phyloP scores from a whole-genome alignment of 2,329 filamentous ascomycete genomes.

The Neonectria sp. region DNA sequence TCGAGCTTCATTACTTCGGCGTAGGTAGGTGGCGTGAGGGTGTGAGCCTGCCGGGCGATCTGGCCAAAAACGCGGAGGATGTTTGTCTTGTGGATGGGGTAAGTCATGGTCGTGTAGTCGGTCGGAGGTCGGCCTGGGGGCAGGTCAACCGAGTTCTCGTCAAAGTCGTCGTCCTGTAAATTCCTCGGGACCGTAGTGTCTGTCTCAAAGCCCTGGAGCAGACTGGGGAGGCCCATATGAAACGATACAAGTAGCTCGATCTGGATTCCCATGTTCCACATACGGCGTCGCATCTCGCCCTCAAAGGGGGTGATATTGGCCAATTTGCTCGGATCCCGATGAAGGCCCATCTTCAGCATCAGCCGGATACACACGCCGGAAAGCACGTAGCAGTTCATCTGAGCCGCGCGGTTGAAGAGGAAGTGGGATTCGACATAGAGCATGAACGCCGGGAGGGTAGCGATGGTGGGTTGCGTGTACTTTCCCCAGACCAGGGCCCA shows the following conservation, averaged over 20 bases:
- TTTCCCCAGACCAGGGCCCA: conserved; percentile 66
- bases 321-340: conserved; percentile 68
- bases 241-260: conserved; percentile 77
- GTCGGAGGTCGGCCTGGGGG: conserved; percentile 70
- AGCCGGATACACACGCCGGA: conserved; percentile 66
- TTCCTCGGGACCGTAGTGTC: conserved; percentile 75
- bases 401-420: conserved; percentile 63
- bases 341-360: conserved; percentile 72
- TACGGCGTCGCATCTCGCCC: conserved; percentile 67
- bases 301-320: conserved; percentile 66
- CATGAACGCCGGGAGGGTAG: conserved; percentile 66
- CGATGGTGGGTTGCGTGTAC: conserved; percentile 64
- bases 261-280: conserved; percentile 70
- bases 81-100: conserved; percentile 66
- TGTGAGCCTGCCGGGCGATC: conserved; percentile 66
- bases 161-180: conserved; percentile 76
- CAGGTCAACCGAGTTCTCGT: conserved; percentile 66
- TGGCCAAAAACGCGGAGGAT: conserved; percentile 65
- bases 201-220: conserved; percentile 74
- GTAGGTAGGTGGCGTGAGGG: conserved; percentile 63
- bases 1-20: conserved; percentile 66
- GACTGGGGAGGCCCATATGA: conserved; percentile 77
- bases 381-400: conserved; percentile 69
- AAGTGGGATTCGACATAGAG: conserved; percentile 70
- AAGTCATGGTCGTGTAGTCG: conserved; percentile 73